These are phyloP conservation scores for Globisporangium perplexum DNA, from an alignment of 352 stramenopile genomes.

Conservation along the genomic window DNA sequence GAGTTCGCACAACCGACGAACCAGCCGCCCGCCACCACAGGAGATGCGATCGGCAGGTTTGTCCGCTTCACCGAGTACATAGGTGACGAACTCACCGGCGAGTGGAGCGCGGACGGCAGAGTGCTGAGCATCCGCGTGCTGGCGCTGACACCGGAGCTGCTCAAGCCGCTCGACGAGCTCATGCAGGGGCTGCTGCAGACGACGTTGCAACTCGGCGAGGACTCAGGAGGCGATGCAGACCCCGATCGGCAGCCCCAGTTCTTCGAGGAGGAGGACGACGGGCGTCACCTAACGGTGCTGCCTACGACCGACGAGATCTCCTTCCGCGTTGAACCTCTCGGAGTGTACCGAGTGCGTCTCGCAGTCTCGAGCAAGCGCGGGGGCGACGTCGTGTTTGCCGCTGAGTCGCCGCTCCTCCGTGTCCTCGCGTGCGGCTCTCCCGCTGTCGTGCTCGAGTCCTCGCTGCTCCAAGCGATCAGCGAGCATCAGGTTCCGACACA, in stretches of 20 bases:
- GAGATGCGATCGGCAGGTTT: constrained; percentile 32
- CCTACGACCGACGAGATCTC: constrained; percentile 7
- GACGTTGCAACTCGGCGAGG: constrained; percentile 6
- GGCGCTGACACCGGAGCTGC: constrained; percentile 21
- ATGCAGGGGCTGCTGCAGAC: constrained; percentile 40
- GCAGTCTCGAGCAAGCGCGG: not conserved
- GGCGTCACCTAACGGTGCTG: not conserved
- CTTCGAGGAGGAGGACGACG: not conserved
- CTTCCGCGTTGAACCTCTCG: constrained; percentile 33
- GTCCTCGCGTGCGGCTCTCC: constrained; percentile 6
- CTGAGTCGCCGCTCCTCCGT: constrained; percentile 13
- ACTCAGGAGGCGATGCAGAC: not conserved
- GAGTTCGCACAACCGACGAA: constrained; percentile 57
- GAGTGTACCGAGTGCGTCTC: constrained; percentile 27
- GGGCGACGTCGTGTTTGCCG: not conserved
- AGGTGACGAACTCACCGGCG: constrained; percentile 34
- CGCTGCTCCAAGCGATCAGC: not conserved
- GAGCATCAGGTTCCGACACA: not conserved
- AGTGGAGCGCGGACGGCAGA: constrained; percentile 31
- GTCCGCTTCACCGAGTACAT: constrained; percentile 55
- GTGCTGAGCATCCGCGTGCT: constrained; percentile 38
- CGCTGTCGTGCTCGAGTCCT: constrained; percentile 3
- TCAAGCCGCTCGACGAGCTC: constrained; percentile 34
- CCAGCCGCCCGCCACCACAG: constrained; percentile 20
- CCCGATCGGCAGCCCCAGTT: too few relatives aligned